Conservation (phyloP, 345 rosid genomes). For the Anacardium occidentale region DNA sequence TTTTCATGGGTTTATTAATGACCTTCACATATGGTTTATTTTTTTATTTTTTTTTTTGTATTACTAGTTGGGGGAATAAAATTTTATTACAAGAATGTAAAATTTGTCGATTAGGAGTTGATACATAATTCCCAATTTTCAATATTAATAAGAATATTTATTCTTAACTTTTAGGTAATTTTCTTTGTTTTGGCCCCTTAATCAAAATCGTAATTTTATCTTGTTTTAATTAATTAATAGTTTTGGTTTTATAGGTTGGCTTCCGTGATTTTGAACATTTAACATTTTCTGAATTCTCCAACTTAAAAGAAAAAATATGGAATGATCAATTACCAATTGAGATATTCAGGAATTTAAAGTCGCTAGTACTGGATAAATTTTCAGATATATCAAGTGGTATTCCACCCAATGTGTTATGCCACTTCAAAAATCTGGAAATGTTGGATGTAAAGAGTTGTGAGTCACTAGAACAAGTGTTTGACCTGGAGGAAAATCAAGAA, state of each 20-base stretch:
- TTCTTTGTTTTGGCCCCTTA: too few species aligned
- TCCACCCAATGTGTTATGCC: neutral
- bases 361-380: slow-evolving; percentile 8
- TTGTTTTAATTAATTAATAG: too few species aligned
- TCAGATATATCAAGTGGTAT: slow-evolving; percentile 9
- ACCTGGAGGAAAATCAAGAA: neutral
- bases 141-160: too few species aligned
- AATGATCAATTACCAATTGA: neutral
- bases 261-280: neutral
- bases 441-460: neutral
- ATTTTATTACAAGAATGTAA: too few species aligned
- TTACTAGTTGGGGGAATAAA: too few species aligned
- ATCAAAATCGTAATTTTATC: too few species aligned
- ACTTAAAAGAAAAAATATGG: slow-evolving; percentile 1
- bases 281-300: neutral
- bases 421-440: neutral
- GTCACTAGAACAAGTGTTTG: neutral
- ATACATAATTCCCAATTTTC: too few species aligned
- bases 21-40: too few species aligned
- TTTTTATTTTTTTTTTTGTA: too few species aligned
- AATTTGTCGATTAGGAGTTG: too few species aligned
- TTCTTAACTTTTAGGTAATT: too few species aligned
- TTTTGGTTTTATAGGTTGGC: neutral
- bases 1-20: too few species aligned
- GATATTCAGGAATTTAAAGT: neutral